These are phyloP conservation scores for Biscutella laevigata DNA, from an alignment of 441 rosid genomes.

Conservation along the genomic window DNA sequence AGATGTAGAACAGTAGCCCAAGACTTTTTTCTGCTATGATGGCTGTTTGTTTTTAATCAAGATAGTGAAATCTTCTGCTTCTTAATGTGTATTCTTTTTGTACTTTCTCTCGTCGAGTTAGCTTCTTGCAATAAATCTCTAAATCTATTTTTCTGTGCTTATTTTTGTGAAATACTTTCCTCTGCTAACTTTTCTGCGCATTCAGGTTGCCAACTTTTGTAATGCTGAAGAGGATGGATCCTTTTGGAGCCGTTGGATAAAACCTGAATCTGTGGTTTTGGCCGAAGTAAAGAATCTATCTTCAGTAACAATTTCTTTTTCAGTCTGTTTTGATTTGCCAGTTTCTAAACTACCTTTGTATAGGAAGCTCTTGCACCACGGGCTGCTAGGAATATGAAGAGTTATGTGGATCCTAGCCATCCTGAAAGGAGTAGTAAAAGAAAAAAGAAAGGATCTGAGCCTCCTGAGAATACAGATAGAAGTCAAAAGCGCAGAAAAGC, in stretches of 20 bases:
- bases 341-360: conserved; percentile 15
- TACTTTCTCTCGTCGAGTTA: background rate
- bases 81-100: background rate
- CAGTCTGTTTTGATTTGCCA: conserved; percentile 14
- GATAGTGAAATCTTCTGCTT: too few species aligned
- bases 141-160: background rate
- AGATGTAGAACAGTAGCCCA: background rate
- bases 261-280: conserved; percentile 78
- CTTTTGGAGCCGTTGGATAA: conserved; percentile 99
- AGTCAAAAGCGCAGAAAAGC: conserved; percentile 74
- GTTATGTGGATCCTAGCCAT: conserved; percentile 76
- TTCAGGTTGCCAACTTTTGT: conserved; percentile 89
- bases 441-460: conserved; percentile 76
- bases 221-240: conserved; percentile 92
- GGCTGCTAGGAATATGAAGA: conserved; percentile 87
- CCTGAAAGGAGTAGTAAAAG: conserved; percentile 66
- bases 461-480: conserved; percentile 55
- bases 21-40: background rate
- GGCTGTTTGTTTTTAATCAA: background rate
- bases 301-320: background rate
- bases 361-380: conserved; percentile 95
- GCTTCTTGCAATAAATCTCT: background rate
- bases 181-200: conserved; percentile 17
- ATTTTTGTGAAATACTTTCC: background rate
- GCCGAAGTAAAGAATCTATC: conserved; percentile 61